Base-by-base conservation (phyloP, 129 eudicot genomes). In the Artemisia tridentata region DNA sequence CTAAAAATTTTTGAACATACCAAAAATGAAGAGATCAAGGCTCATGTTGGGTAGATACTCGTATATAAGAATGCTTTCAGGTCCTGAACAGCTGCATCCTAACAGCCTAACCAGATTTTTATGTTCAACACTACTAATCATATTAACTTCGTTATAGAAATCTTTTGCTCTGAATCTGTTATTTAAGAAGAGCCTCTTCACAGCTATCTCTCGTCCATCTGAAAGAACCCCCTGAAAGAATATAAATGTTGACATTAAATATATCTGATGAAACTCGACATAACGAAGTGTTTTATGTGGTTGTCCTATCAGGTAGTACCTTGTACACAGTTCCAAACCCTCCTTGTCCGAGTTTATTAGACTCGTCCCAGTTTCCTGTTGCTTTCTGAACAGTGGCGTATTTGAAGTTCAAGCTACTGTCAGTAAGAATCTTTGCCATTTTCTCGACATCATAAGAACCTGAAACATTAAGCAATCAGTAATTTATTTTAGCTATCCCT, bases 151-250 rank as follows among this genome's bases (percentile, higher is more conserved):
- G n/a, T 89, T 89, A 66, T 84, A 91, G 84, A 91, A 91, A 82
- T 88, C 95, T 7, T 86, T 88, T 11, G 88, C 97, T 80, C 96
- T 80, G 60, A 86, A 89, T 64, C 73, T 91, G 65, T 86, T 86
- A 81, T 91, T 91, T 61, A 84, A 84, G 83, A 80, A 88, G 3
- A 91, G 98, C 79, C 98, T 86, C 81, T 88, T 91, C 71, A 88
- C 98, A 23, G 98, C 96, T 61, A 88, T 88, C 52, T 91, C 98
- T 76, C 96, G 77, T 27, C 96, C 95, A 79, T 89, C 96, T 23
- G 83, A 71, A 66, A 91, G 80, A 81, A 79, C 88, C 66, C 96
- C 98, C 93, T 88, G 77, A 52, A 63, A 27, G 2, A 68, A 2
- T 41, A 9, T 19, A 43, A 41, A 5, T 11, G 2, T 21, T 58